phyloP scores from a whole-genome alignment of 768 basidiomycete species.

The Suillus placidus region DNA sequence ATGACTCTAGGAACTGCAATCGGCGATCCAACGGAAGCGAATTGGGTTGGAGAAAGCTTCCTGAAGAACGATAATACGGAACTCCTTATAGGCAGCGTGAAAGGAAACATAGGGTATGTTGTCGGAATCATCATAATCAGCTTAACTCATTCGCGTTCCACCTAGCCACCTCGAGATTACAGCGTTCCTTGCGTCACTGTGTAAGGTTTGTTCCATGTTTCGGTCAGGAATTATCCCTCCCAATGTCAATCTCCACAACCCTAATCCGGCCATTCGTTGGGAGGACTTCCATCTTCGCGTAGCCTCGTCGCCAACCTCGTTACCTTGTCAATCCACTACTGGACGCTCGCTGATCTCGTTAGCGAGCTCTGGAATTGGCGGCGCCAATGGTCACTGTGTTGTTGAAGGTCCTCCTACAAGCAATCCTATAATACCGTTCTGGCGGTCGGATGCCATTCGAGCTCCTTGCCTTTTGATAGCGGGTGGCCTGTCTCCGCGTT shows the following conservation, averaged over 20 bases:
- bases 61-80: conserved; percentile 26
- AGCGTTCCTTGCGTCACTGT: conserved; percentile 47
- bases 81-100: conserved; percentile 45
- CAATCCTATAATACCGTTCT: neutral
- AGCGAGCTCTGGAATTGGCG: conserved; percentile 48
- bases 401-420: conserved; percentile 33
- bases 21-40: conserved; percentile 55
- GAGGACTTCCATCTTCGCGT: conserved; percentile 39
- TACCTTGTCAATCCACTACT: conserved; percentile 13
- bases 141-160: conserved; percentile 10
- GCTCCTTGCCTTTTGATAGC: conserved; percentile 17
- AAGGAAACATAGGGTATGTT: conserved; percentile 48
- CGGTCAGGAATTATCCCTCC: conserved; percentile 41
- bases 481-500: conserved; percentile 42
- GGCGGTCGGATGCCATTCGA: neutral
- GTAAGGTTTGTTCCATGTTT: conserved; percentile 46
- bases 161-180: conserved; percentile 46
- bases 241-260: conserved; percentile 37
- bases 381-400: conserved; percentile 45
- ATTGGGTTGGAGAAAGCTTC: conserved; percentile 46
- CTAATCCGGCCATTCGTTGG: conserved; percentile 46
- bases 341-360: conserved; percentile 42
- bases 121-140: conserved; percentile 30
- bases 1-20: conserved; percentile 38
- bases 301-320: conserved; percentile 27